A percentile compares a stretch with the other conserved stretches of the same genome.
phyloP scores from a whole-genome alignment of 768 basidiomycete genomes.

The Collybiopsis confluens region DNA sequence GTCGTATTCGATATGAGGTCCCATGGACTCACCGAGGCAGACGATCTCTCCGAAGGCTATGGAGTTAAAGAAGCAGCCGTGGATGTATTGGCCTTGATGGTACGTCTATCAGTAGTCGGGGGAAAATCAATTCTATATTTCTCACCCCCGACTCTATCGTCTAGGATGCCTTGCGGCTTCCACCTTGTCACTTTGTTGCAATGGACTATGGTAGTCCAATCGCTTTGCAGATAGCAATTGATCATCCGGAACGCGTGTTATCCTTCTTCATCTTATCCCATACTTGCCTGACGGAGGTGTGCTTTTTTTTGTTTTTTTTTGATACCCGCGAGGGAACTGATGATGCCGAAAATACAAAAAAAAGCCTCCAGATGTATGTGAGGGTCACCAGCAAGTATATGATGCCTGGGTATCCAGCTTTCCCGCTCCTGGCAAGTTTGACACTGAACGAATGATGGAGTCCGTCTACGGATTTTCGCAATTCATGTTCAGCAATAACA shows the following conservation, averaged over 20 bases:
- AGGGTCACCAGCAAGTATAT: conserved; percentile 4
- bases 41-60: conserved; percentile 3
- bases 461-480: conserved; percentile 1
- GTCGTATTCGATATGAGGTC: conserved; percentile 4
- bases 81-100: neutral
- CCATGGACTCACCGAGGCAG: neutral
- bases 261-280: conserved; percentile 5
- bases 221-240: conserved; percentile 3
- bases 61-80: neutral
- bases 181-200: conserved; percentile 1
- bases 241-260: neutral
- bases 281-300: neutral
- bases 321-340: too few species aligned
- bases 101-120: neutral
- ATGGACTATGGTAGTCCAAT: conserved; percentile 1
- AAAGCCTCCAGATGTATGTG: conserved; percentile 6
- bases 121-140: neutral
- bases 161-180: conserved; percentile 2
- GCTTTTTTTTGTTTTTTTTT: too few species aligned
- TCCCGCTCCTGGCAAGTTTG: neutral
- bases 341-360: too few species aligned
- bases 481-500: conserved; percentile 5
- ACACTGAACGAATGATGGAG: conserved; percentile 1
- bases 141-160: too few species aligned
- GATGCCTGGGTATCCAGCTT: neutral